A percentile compares a stretch with the other conserved stretches of the same genome.
Evolutionary conservation across 257 asterid species (phyloP).

Genomic region (Linderniella brevidens): DNA sequence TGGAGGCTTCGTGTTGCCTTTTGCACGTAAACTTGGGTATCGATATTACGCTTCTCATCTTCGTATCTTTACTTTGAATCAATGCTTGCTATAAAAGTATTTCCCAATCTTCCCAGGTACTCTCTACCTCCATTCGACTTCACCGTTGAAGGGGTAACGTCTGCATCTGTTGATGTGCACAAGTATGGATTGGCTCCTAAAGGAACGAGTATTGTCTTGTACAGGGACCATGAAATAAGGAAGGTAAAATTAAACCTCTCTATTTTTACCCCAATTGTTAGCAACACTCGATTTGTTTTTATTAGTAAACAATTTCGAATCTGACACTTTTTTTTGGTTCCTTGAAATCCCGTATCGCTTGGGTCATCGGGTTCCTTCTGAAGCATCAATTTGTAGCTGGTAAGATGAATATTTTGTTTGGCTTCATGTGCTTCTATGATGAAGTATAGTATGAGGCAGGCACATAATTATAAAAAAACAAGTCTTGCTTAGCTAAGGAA

Average conservation of each 20-base stretch:
- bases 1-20: slow-evolving; percentile 95
- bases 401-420: slow-evolving; percentile 22
- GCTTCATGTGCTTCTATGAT: slow-evolving; percentile 4
- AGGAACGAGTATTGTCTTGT: slow-evolving; percentile 92
- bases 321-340: neutral
- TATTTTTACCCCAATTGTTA: neutral
- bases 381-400: slow-evolving; percentile 99
- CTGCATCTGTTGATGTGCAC: slow-evolving; percentile 93
- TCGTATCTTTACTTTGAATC: no score
- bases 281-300: neutral
- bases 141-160: slow-evolving; percentile 86
- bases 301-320: neutral
- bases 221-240: slow-evolving; percentile 67
- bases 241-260: slow-evolving; percentile 34
- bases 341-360: slow-evolving; percentile 19
- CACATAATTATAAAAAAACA: no score
- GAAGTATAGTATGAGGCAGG: no score
- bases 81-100: no score
- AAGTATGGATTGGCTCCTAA: slow-evolving; percentile 98
- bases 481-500: no score
- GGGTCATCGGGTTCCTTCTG: slow-evolving; percentile 20
- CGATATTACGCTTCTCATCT: no score
- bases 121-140: slow-evolving; percentile 91
- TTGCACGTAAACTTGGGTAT: slow-evolving; percentile 97
- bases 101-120: slow-evolving; percentile 26